phyloP scores from a whole-genome alignment of 1,139 yeast genomes.

The Scheffersomyces titani region DNA sequence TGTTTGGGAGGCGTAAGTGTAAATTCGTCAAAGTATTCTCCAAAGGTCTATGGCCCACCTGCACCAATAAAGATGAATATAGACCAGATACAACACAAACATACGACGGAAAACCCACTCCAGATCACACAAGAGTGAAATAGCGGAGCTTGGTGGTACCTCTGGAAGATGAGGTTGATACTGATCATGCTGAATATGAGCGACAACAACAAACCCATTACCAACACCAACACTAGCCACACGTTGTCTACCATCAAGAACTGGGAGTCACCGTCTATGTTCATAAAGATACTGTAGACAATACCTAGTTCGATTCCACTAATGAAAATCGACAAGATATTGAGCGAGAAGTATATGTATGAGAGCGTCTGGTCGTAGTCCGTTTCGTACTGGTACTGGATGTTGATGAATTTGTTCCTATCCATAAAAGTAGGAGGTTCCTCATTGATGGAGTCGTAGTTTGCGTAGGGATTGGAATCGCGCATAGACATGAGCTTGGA shows the following conservation, averaged over 20 bases:
- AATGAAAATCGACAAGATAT: conserved; percentile 36
- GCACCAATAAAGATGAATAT: conserved; percentile 10
- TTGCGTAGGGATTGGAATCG: conserved; percentile 3
- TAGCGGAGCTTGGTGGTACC: conserved; percentile 28
- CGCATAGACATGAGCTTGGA: neutral
- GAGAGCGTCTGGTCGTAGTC: conserved; percentile 42
- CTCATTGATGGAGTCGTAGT: conserved; percentile 38
- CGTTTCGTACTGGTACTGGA: conserved; percentile 26
- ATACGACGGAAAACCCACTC: conserved; percentile 32
- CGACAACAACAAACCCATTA: conserved; percentile 35
- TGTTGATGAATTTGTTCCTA: conserved; percentile 11
- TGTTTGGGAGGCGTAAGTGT: neutral
- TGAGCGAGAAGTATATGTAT: conserved; percentile 38
- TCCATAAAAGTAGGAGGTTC: conserved; percentile 23
- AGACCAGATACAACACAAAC: conserved; percentile 26
- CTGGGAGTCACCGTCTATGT: conserved; percentile 20
- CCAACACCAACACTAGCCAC: conserved; percentile 33
- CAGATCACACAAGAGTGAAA: conserved; percentile 29
- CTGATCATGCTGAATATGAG: conserved; percentile 35
- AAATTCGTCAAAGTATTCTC: neutral
- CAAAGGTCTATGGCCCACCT: neutral
- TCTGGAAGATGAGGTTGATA: conserved; percentile 30
- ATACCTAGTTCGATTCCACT: conserved; percentile 48
- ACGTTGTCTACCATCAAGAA: conserved; percentile 33
- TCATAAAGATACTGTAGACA: conserved; percentile 34